Conservation (phyloP, 768 basidiomycete species). For the Psilocybe sp. region DNA sequence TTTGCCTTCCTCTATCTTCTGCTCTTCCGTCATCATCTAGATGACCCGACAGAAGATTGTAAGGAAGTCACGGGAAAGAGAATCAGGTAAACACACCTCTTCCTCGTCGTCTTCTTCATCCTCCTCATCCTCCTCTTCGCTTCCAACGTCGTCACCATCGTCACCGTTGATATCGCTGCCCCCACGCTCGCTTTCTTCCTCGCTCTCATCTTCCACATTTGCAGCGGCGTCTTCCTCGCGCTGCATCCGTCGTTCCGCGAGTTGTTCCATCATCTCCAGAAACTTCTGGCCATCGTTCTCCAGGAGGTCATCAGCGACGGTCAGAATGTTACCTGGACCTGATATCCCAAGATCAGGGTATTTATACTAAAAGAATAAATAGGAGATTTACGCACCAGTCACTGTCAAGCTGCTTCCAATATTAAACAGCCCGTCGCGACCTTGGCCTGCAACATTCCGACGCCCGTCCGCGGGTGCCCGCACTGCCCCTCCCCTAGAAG, state of each 20-base stretch:
- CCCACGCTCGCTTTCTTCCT: slow-evolving; percentile 35
- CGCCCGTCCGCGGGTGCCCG: slow-evolving; percentile 15
- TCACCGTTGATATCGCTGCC: slow-evolving; percentile 62
- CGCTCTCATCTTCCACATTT: slow-evolving; percentile 45
- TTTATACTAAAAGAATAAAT: background rate
- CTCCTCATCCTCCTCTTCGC: slow-evolving; percentile 59
- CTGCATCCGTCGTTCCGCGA: slow-evolving; percentile 91
- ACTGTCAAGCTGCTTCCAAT: slow-evolving; percentile 84
- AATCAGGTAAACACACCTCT: slow-evolving; percentile 43
- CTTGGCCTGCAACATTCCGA: slow-evolving; percentile 28
- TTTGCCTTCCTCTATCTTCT: slow-evolving; percentile 99
- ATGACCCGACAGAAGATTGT: slow-evolving; percentile 1
- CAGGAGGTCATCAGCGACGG: slow-evolving; percentile 96
- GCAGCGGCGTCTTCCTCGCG: slow-evolving; percentile 68
- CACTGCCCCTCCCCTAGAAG: slow-evolving; percentile 10
- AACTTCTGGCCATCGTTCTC: slow-evolving; percentile 99
- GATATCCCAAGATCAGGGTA: slow-evolving; percentile 6
- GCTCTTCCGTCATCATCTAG: slow-evolving; percentile 87
- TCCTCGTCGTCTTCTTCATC: slow-evolving; percentile 66
- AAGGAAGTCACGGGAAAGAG: slow-evolving; percentile 11
- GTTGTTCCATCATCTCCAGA: slow-evolving; percentile 99
- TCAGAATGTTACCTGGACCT: slow-evolving; percentile 93
- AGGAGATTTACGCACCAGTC: slow-evolving; percentile 49
- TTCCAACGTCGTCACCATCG: slow-evolving; percentile 58
- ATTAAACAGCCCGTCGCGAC: slow-evolving; percentile 69